Evolutionary conservation across 164 flowering plant genomes (phyloP), one percentile per base, ranked within the genome.

Genomic region (Warburgia ugandensis): DNA sequence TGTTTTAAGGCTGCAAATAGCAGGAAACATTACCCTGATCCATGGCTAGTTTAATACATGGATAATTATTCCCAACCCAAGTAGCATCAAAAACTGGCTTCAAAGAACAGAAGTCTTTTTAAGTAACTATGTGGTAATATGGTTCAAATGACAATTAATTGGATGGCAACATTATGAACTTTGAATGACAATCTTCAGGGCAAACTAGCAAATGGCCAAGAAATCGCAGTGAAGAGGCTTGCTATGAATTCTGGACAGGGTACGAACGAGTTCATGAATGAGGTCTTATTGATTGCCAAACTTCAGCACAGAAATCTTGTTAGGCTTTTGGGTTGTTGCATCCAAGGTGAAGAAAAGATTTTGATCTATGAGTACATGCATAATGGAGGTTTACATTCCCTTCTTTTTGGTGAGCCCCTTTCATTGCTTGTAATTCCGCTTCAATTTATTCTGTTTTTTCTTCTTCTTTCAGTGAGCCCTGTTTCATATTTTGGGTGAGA

Each of bases 341-440:
- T 14, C n/a, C 32, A 54, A 21, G 26, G 36, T 14, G 39, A 43
- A 16, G 58, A 54, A 31, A 54, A 31, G 19, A 16, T 54, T 5
- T 29, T 54, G 10, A 21, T 54, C 39, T 54, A 54, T 13, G 49
- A 54, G 44, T 54, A 42, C n/a, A 42, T 42, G 45, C 45, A 19
- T 13, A 46, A 37, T 29, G 28, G 19, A 27, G 37, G 52, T 26
- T 47, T 38, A 47, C 52, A 45, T 29, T 35, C 6, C 33, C 11
- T 36, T 28, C 35, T 56, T 17, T 56, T 56, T 48, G 46, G 60
- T 56, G n/a, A n/a, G n/a, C n/a, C n/a, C n/a, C n/a, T n/a, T n/a
- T n/a, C n/a, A n/a, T n/a, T n/a, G n/a, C n/a, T n/a, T n/a, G n/a
- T n/a, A n/a, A n/a, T n/a, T n/a, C n/a, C n/a, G n/a, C n/a, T n/a